Evolutionary conservation across 805 yeast species (phyloP), one percentile per base, ranked within the genome.

Genomic region (Crinitomyces ghanaensis): DNA sequence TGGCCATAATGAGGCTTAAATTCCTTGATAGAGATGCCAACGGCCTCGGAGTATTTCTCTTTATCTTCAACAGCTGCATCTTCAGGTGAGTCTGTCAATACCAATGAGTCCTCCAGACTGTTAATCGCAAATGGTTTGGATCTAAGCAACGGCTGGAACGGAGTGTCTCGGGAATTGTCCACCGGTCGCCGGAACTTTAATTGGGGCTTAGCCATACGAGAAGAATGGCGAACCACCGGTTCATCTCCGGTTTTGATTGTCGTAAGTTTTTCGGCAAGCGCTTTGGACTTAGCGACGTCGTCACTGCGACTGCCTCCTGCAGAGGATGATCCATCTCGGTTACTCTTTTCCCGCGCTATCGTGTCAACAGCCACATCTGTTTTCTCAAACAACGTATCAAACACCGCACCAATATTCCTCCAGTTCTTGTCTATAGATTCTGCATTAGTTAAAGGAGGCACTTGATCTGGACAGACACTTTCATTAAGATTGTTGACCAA

Each of bases 301-400:
- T 31, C 17, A 13, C 26, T 28, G 15, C 14, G 18, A 12, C 22
- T 19, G 3, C 28, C 33, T 11, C 26, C 28, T 24, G 26, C 9
- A 21, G 11, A 9, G 24, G 9, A 9, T 13, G 24, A 11, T 8
- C 15, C 28, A 8, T 30, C 19, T 28, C 15, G 18, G 8, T 19
- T 12, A 13, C 25, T 28, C 13, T 33, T 19, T 14, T 35, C 17
- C 32, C 29, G 52, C 38, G 40, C 36, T 19, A 40, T 23, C 24
- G 54, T 57, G 47, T 80, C 93, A 31, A 78, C 59, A 2, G 77
- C 69, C 30, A 73, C 64, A 49, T 85, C 95, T 1, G 82, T 63
- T 41, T 71, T 78, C 50, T 88, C 98, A 41, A 82, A 72, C 22
- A 82, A 54, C 13, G 63, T 56, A 45, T 88, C 97, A 33, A 86